phyloP scores from a whole-genome alignment of 768 basidiomycete species.

The Tephrocybe sp. region DNA sequence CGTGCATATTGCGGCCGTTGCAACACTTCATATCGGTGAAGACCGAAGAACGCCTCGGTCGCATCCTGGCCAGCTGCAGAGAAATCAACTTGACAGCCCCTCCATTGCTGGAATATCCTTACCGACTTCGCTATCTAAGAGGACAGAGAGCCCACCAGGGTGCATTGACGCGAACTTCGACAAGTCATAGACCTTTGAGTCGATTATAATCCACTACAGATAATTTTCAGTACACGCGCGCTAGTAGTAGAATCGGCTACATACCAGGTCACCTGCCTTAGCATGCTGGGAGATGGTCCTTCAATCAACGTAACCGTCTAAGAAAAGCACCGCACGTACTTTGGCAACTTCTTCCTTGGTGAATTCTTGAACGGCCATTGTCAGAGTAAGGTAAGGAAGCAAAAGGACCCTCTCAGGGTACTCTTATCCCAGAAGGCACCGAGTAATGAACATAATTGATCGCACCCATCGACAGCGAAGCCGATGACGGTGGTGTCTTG shows the following conservation, averaged over 20 bases:
- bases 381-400: not conserved
- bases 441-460: slow-evolving; percentile 10
- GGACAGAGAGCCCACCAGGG: slow-evolving; percentile 69
- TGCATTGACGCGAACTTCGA: slow-evolving; percentile 69
- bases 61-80: slow-evolving; percentile 63
- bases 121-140: slow-evolving; percentile 65
- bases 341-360: slow-evolving; percentile 17
- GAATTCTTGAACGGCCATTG: slow-evolving; percentile 14
- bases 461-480: not conserved
- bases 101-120: slow-evolving; percentile 16
- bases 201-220: slow-evolving; percentile 18
- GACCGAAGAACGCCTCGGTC: slow-evolving; percentile 69
- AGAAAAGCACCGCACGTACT: slow-evolving; percentile 5
- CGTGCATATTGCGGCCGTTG: slow-evolving; percentile 59
- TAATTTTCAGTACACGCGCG: not conserved
- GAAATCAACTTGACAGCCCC: not conserved
- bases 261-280: slow-evolving; percentile 15
- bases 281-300: slow-evolving; percentile 6
- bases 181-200: slow-evolving; percentile 59
- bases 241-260: not conserved
- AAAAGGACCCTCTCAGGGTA: not conserved
- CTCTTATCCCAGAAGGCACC: slow-evolving; percentile 9
- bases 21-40: slow-evolving; percentile 73
- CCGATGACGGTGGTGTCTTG: not conserved
- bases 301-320: not conserved